phyloP scores from a whole-genome alignment of 208 protist species.

The Crithidia fasciculata region DNA sequence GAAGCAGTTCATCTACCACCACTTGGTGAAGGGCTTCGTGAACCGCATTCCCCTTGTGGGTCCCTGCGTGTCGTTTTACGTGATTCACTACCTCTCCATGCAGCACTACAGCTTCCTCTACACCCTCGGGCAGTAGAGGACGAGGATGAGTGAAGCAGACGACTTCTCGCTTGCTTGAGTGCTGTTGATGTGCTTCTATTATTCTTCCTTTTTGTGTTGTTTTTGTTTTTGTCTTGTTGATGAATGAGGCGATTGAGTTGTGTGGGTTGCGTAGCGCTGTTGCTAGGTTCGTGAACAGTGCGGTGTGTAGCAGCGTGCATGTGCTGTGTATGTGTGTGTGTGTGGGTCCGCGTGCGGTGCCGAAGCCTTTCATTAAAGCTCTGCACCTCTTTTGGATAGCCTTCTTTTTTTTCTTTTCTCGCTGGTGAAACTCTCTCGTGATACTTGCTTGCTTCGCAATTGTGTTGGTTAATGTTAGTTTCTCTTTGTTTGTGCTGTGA shows the following conservation, averaged over 20 bases:
- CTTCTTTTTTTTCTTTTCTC: background rate
- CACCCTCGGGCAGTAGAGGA: slow-evolving; percentile 57
- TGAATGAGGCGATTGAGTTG: no score
- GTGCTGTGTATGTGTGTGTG: background rate
- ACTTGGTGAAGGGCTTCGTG: slow-evolving; percentile 72
- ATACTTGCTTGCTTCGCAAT: no score
- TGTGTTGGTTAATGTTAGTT: no score
- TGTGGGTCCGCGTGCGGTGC: background rate
- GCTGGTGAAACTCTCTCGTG: no score
- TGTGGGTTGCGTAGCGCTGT: no score
- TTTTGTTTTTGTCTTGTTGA: background rate
- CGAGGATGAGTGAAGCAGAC: background rate
- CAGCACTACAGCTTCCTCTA: slow-evolving; percentile 91
- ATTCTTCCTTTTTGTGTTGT: background rate
- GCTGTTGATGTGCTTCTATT: background rate
- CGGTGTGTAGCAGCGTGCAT: no score
- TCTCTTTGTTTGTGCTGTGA: no score
- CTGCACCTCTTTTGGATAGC: background rate
- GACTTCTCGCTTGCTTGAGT: no score
- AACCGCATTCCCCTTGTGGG: slow-evolving; percentile 82
- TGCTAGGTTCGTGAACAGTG: no score
- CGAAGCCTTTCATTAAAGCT: background rate
- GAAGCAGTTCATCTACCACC: slow-evolving; percentile 65
- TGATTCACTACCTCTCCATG: slow-evolving; percentile 73
- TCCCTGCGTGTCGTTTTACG: slow-evolving; percentile 61